These are phyloP conservation scores for Phytophthora megakarya DNA, from an alignment of 352 stramenopile species.

Conservation along the genomic window DNA sequence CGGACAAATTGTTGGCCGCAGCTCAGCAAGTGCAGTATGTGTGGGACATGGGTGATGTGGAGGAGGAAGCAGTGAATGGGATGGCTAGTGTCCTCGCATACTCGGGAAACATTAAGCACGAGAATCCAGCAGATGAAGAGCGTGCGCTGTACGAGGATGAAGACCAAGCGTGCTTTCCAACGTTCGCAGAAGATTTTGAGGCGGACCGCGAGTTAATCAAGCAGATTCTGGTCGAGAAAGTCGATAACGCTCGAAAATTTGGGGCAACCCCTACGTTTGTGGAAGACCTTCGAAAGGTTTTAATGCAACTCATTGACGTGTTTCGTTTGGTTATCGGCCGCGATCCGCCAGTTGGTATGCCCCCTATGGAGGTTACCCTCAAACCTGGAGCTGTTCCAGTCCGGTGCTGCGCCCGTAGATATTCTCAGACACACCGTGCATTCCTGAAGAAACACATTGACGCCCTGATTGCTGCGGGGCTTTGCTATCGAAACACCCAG, in stretches of 20 bases:
- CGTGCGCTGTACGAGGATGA: not conserved
- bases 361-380: conserved; percentile 12
- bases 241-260: conserved; percentile 1
- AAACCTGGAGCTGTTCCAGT: conserved; percentile 3
- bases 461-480: not conserved
- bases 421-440: conserved; percentile 6
- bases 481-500: conserved; percentile 11
- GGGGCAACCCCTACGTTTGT: not conserved
- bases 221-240: conserved; percentile 5
- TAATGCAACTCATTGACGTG: conserved; percentile 17
- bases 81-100: conserved; percentile 11
- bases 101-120: not conserved
- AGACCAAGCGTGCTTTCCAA: conserved; percentile 12
- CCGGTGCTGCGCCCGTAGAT: conserved; percentile 6
- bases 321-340: conserved; percentile 8
- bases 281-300: not conserved
- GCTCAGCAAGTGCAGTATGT: conserved; percentile 5
- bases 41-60: conserved; percentile 20
- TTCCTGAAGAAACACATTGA: conserved; percentile 18
- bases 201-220: not conserved
- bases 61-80: not conserved
- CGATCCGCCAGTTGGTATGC: conserved; percentile 23
- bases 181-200: not conserved
- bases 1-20: conserved; percentile 5
- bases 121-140: conserved; percentile 12